Evolutionary conservation across 306 rosid species (phyloP), one percentile per base, ranked within the genome.

Genomic region (Astragalus membranaceus): DNA sequence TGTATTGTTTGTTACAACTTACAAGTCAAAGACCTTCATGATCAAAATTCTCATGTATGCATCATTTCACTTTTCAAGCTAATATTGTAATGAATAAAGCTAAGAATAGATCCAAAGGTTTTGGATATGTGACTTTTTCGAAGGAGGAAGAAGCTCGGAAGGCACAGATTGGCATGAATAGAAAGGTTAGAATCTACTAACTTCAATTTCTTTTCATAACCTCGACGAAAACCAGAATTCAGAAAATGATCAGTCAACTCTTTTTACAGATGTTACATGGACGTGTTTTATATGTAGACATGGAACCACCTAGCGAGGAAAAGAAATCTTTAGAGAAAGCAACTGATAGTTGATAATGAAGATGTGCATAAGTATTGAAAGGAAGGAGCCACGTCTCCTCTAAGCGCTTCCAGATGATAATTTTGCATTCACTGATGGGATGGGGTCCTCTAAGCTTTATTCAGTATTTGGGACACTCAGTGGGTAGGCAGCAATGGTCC

Each of bases 91-190:
- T 76, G 64, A 68, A 76, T 49, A 75, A 58, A 75, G 75, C 75
- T 53, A 68, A 51, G 23, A 76, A 32, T 13, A 76, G 65, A 42
- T 69, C 64, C 41, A 76, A 76, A 56, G 80, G 80, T 60, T 76
- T 76, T 60, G 80, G 80, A 37, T 76, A 49, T 16, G 80, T 76
- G 57, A 76, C 75, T 37, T 76, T 76, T 76, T 63, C 64, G 15
- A 55, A 69, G n/a, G 75, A 68, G 80, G 75, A 76, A 76, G 80
- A 69, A 47, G 80, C 80, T 39, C 75, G 5, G 14, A 50, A 41
- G 56, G 80, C 80, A 12, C 75, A 60, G n/a, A 60, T 39, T 11
- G 42, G 15, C 64, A 76, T 76, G 80, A 61, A 76, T 50, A 20
- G 80, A 76, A 68, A 76, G 65, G 80, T 37, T 5, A 60, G 70